A percentile compares a stretch with the other conserved stretches of the same genome.
Evolutionary conservation across 331 rosid genomes (phyloP).

Genomic region (Prunus yedoensis): DNA sequence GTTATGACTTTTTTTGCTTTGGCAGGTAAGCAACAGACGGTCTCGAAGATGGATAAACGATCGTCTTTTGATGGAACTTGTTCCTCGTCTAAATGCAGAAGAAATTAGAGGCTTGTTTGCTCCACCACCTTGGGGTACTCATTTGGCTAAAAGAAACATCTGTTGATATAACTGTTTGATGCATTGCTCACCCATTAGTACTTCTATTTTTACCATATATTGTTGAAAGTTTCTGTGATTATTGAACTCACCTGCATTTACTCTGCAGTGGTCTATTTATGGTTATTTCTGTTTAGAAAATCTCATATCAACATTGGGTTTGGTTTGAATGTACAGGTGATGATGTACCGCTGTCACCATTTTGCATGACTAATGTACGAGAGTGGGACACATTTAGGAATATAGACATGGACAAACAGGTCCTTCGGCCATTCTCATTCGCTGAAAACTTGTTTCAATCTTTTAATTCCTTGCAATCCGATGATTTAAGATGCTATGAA

Average conservation of each 20-base stretch:
- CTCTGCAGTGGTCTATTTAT: neutral
- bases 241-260: neutral
- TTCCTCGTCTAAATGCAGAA: slow-evolving; percentile 81
- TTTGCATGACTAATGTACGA: slow-evolving; percentile 63
- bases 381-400: slow-evolving; percentile 85
- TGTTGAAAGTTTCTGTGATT: neutral
- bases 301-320: slow-evolving; percentile 19
- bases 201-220: neutral
- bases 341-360: slow-evolving; percentile 68
- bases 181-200: neutral
- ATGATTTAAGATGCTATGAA: slow-evolving; percentile 2
- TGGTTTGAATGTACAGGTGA: slow-evolving; percentile 58
- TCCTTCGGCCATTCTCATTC: slow-evolving; percentile 25
- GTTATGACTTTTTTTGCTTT: neutral
- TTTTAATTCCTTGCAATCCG: neutral
- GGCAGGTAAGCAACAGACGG: slow-evolving; percentile 79
- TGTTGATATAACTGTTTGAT: neutral
- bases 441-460: neutral
- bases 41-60: slow-evolving; percentile 92
- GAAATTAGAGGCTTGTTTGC: slow-evolving; percentile 95
- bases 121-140: slow-evolving; percentile 94
- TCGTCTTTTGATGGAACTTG: slow-evolving; percentile 84
- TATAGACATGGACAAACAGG: slow-evolving; percentile 93
- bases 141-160: slow-evolving; percentile 4
- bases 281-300: slow-evolving; percentile 7